Evolutionary conservation across 2,329 filamentous ascomycete genomes (phyloP), one percentile per base, ranked within the genome.

Genomic region (Arthrobotrys sinensis): DNA sequence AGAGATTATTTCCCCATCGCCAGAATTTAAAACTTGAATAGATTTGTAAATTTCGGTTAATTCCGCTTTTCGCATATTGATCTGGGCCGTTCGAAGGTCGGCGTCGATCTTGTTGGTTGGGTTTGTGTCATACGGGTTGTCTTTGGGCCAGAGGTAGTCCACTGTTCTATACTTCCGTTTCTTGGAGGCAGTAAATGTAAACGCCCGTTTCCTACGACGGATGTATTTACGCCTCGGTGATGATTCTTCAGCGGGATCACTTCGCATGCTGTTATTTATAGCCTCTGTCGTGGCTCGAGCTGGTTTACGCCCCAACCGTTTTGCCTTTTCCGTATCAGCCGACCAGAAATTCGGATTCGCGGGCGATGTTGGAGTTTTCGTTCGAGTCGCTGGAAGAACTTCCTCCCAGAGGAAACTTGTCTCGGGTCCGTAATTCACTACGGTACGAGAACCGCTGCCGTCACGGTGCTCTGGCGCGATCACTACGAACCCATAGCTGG

Each of bases 381-480:
- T 19, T 2, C 24, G 32, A 3, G 6, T 4, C 5, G n/a, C 28
- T 8, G 66, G 66, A 11, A 70, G 24, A 6, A 64, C 16, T 8
- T 71, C 55, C 28, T 76, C 66, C 55, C 72, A 66, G 1, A 64
- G 28, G n/a, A 69, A 68, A 24, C 70, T 75, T 10, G 70, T 67
- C 43, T 67, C 63, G 0, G 68, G 68, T 12, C 68, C 70, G n/a
- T 75, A 75, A 28, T 92, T 90, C 52, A 96, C 86, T 80, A 91
- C 90, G 0, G 91, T 89, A n/a, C 93, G 87, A 1, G 93, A 91
- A 1, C 91, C 88, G 83, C 91, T 94, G 64, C 93, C 92, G 82
- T 97, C 93, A 52, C 93, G 88, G 83, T 96, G 93, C 82, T 96
- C 93, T 0, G 92, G 90, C 72, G 92, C 93, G 66, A 95, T 86